These are phyloP conservation scores for Populus trichocarpa DNA, from an alignment of 441 rosid genomes.

Conservation along the genomic window DNA sequence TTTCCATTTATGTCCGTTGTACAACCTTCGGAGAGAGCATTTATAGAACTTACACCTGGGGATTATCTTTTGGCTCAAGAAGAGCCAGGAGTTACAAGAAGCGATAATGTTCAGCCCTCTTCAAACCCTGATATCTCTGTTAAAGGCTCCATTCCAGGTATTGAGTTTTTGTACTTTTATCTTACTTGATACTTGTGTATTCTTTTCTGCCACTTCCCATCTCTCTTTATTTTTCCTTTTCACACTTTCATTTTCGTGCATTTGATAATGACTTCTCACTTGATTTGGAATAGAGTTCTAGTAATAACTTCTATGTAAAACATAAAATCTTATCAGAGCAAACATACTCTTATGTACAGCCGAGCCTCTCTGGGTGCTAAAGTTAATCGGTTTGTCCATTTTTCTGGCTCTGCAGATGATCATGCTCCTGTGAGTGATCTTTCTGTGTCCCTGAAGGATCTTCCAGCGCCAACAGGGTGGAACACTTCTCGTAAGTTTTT, in stretches of 20 bases:
- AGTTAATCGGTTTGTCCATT: slow-evolving; percentile 20
- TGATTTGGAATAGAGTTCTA: neutral
- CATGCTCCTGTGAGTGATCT: slow-evolving; percentile 13
- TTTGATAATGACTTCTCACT: neutral
- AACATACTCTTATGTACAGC: slow-evolving; percentile 13
- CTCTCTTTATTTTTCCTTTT: neutral
- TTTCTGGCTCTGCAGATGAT: slow-evolving; percentile 33
- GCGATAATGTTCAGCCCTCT: slow-evolving; percentile 13
- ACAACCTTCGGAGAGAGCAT: slow-evolving; percentile 64
- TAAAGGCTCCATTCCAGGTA: slow-evolving; percentile 42
- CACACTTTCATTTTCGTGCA: neutral
- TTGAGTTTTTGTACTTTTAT: neutral
- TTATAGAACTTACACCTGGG: slow-evolving; percentile 29
- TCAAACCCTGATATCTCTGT: slow-evolving; percentile 14
- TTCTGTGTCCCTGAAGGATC: slow-evolving; percentile 33
- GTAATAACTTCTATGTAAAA: neutral
- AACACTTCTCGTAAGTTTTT: slow-evolving; percentile 45
- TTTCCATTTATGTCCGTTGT: slow-evolving; percentile 96
- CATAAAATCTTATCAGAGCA: slow-evolving; percentile 2
- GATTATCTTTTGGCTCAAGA: slow-evolving; percentile 27
- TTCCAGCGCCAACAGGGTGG: slow-evolving; percentile 40
- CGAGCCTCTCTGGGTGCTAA: slow-evolving; percentile 19
- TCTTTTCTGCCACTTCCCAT: neutral
- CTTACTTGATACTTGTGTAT: neutral
- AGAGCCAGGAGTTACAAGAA: slow-evolving; percentile 20